These are phyloP conservation scores for Phyllachora maydis DNA, from an alignment of 2,329 filamentous ascomycete genomes.

Conservation along the genomic window DNA sequence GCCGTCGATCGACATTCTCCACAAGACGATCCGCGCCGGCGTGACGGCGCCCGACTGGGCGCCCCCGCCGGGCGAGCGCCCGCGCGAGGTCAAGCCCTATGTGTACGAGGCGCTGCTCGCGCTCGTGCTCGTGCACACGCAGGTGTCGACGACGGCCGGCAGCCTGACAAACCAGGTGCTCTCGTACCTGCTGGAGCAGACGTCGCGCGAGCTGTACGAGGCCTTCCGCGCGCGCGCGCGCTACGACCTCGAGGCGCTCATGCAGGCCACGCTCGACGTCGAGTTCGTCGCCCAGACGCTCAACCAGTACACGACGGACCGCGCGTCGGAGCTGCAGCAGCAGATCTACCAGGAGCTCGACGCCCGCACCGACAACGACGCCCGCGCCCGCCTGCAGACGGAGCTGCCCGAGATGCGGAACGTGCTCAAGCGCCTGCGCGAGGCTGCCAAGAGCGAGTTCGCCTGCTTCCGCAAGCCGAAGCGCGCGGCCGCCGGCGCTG, in stretches of 20 bases:
- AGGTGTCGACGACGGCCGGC: conserved; percentile 61
- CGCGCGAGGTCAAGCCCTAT: conserved; percentile 65
- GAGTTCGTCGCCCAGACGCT: conserved; percentile 94
- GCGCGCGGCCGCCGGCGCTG: conserved; percentile 14
- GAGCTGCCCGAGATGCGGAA: conserved; percentile 81
- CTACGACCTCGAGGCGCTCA: conserved; percentile 64
- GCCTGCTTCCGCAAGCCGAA: conserved; percentile 58
- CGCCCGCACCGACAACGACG: conserved; percentile 70
- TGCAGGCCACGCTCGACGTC: conserved; percentile 94
- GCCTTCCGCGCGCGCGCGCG: conserved; percentile 48
- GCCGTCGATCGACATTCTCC: conserved; percentile 48
- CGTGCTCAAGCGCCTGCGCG: conserved; percentile 65
- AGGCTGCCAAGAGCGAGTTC: conserved; percentile 71
- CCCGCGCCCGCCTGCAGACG: conserved; percentile 57
- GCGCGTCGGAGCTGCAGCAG: conserved; percentile 61
- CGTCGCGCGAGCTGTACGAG: conserved; percentile 59
- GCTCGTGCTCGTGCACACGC: conserved; percentile 80
- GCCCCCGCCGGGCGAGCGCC: conserved; percentile 32
- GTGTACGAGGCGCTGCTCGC: conserved; percentile 72
- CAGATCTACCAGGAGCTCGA: conserved; percentile 88
- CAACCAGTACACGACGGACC: conserved; percentile 70
- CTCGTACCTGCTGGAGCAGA: conserved; percentile 68
- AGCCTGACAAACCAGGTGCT: conserved; percentile 65
- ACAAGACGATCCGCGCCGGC: conserved; percentile 50
- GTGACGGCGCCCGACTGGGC: conserved; percentile 54